A percentile compares a stretch with the other conserved stretches of the same genome.
Conservation (phyloP, 352 stramenopile species). For the Phytophthora quininea region DNA sequence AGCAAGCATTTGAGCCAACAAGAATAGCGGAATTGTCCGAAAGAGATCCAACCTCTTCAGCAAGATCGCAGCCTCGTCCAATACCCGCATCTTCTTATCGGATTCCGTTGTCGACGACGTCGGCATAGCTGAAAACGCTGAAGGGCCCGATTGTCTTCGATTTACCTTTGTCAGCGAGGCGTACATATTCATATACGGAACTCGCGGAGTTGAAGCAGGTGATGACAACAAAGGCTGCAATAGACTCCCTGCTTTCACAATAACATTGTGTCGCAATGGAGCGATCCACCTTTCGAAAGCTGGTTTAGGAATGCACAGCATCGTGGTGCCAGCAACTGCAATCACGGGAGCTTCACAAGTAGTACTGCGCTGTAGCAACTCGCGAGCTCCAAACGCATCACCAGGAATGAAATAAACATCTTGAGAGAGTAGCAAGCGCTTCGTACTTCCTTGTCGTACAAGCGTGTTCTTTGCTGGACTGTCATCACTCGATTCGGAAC, state of each 20-base stretch:
- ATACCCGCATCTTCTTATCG: conserved; percentile 4
- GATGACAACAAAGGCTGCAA: conserved; percentile 38
- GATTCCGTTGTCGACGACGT: not conserved
- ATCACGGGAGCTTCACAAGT: conserved; percentile 20
- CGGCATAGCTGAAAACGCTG: conserved; percentile 8
- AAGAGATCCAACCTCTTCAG: conserved; percentile 53
- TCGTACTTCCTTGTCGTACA: conserved; percentile 13
- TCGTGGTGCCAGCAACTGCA: conserved; percentile 38
- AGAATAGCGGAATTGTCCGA: conserved; percentile 38
- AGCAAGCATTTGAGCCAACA: conserved; percentile 46
- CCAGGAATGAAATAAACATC: conserved; percentile 35
- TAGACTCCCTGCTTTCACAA: conserved; percentile 47
- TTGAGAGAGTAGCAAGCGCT: not conserved
- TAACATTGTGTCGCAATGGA: conserved; percentile 34
- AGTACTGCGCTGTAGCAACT: conserved; percentile 26
- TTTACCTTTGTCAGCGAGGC: conserved; percentile 9
- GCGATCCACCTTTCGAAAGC: conserved; percentile 55
- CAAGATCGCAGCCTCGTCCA: conserved; percentile 40
- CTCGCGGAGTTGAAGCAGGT: conserved; percentile 9
- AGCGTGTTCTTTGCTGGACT: conserved; percentile 3
- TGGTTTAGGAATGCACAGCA: conserved; percentile 42
- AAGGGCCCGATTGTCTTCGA: conserved; percentile 30
- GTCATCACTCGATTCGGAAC: conserved; percentile 7
- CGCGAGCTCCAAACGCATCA: conserved; percentile 41
- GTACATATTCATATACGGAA: conserved; percentile 12